Evolutionary conservation across 345 rosid genomes (phyloP).

Genomic region (Cardamine resedifolia): DNA sequence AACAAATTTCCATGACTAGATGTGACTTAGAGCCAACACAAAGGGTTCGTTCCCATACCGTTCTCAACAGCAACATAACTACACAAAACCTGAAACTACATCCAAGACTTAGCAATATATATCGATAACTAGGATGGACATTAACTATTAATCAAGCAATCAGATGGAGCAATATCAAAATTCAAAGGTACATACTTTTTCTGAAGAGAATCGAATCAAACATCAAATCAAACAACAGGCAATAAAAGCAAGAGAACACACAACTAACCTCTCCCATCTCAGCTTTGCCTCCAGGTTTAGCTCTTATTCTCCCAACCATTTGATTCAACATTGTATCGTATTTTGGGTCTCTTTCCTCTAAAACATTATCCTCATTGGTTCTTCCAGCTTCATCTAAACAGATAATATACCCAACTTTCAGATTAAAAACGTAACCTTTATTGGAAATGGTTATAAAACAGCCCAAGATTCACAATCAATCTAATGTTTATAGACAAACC

Average conservation of each 20-base stretch:
- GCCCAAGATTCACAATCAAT: constrained; percentile 2
- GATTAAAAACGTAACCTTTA: not conserved
- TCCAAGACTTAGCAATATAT: not conserved
- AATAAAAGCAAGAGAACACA: not conserved
- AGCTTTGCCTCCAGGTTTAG: constrained; percentile 81
- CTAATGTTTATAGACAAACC: not conserved
- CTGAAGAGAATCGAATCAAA: not conserved
- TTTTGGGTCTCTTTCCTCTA: constrained; percentile 69
- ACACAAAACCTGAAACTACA: not conserved
- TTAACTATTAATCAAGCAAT: not conserved
- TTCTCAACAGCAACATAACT: not conserved
- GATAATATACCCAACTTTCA: constrained; percentile 9
- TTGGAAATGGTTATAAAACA: not conserved
- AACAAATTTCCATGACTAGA: not conserved
- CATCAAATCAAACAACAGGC: not conserved
- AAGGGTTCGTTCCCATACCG: not conserved
- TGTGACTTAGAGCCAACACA: not conserved
- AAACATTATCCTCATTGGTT: constrained; percentile 47
- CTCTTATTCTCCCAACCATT: constrained; percentile 80
- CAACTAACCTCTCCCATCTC: constrained; percentile 90
- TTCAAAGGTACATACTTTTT: not conserved
- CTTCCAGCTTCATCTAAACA: constrained; percentile 43
- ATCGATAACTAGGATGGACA: not conserved
- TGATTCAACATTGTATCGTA: constrained; percentile 82
- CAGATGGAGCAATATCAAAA: not conserved